Conservation (phyloP, 2,329 filamentous ascomycete genomes). For the Blastomyces emzantsi region DNA sequence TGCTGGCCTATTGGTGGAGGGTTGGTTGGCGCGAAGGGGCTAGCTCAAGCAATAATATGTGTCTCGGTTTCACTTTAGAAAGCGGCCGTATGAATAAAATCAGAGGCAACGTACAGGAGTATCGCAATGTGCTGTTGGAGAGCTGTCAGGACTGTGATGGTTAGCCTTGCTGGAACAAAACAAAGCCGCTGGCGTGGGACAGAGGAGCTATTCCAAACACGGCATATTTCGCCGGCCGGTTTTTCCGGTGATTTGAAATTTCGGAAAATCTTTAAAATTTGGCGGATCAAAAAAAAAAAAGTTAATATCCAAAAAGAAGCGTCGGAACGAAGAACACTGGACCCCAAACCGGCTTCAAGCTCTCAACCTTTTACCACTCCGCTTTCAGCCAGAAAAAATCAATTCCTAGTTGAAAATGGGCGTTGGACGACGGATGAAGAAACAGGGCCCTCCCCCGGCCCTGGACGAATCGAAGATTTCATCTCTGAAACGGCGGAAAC, state of each 20-base stretch:
- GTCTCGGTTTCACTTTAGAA: background rate
- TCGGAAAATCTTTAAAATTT: background rate
- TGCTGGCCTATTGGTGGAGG: background rate
- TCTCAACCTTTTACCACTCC: background rate
- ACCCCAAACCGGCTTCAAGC: background rate
- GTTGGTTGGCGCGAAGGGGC: background rate
- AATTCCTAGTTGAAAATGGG: constrained; percentile 55
- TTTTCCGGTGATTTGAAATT: background rate
- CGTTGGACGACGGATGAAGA: constrained; percentile 84
- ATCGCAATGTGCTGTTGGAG: too few relatives aligned
- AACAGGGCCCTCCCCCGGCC: constrained; percentile 78
- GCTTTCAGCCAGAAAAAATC: constrained; percentile 14
- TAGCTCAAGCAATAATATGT: background rate
- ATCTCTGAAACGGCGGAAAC: constrained; percentile 69
- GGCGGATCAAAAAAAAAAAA: background rate
- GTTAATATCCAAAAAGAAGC: background rate
- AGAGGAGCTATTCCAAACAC: background rate
- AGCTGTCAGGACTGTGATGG: too few relatives aligned
- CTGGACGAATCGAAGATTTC: constrained; percentile 62
- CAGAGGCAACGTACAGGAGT: background rate
- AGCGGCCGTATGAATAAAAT: background rate
- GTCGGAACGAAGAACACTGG: background rate
- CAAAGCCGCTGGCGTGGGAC: too few relatives aligned
- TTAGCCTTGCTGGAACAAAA: too few relatives aligned
- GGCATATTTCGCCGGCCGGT: background rate